Evolutionary conservation across 345 rosid genomes (phyloP).

Genomic region (Camelina sativa): DNA sequence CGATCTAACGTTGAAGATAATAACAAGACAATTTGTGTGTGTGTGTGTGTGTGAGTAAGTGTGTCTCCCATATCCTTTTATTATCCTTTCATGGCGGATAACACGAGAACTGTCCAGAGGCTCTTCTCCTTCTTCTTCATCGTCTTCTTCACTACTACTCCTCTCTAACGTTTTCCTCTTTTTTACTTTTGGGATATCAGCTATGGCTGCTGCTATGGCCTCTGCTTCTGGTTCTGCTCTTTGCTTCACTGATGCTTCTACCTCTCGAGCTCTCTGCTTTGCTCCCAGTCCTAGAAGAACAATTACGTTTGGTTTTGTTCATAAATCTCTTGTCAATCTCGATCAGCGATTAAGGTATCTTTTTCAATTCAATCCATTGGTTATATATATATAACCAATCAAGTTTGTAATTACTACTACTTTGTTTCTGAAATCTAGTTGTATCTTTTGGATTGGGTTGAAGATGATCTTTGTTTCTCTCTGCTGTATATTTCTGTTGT

Average conservation of each 20-base stretch:
- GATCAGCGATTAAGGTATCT: constrained; percentile 20
- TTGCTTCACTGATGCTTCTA: constrained; percentile 42
- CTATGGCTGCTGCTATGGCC: constrained; percentile 41
- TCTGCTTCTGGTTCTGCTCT: constrained; percentile 46
- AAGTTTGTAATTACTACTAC: too few species aligned
- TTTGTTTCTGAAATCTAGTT: too few species aligned
- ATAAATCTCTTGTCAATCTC: constrained; percentile 31
- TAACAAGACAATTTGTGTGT: neutral
- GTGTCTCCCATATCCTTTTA: constrained; percentile 3
- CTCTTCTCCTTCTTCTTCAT: constrained; percentile 31
- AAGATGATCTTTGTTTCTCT: neutral
- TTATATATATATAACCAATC: too few species aligned
- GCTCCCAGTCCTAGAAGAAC: constrained; percentile 7
- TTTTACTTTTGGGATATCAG: neutral
- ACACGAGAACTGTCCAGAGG: constrained; percentile 34
- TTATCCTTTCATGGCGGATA: constrained; percentile 50
- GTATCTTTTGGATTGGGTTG: neutral
- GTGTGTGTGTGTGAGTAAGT: too few species aligned
- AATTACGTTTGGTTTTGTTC: constrained; percentile 32
- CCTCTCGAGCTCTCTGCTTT: constrained; percentile 27
- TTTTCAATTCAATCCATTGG: too few species aligned
- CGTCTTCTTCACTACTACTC: constrained; percentile 5
- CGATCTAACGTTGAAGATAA: constrained; percentile 51
- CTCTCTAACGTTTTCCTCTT: constrained; percentile 33
- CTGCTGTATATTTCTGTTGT: too few species aligned